Evolutionary conservation across 2,329 filamentous ascomycete genomes (phyloP).

Genomic region (Fusarium sp.): DNA sequence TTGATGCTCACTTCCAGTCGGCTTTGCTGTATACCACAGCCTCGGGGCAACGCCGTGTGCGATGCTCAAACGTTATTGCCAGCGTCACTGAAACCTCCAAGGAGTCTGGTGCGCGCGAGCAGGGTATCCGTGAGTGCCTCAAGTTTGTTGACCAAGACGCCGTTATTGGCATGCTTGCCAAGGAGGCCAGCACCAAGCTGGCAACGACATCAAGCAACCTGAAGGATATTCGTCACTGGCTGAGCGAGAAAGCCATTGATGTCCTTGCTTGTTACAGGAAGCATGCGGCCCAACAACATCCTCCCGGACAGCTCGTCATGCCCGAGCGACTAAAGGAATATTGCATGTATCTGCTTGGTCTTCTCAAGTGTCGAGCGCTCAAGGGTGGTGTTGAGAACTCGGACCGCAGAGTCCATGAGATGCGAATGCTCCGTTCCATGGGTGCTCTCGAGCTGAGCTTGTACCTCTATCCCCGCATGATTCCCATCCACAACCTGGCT

Average conservation of each 20-base stretch:
- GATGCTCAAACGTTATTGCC: slow-evolving; percentile 93
- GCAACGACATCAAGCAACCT: slow-evolving; percentile 72
- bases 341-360: slow-evolving; percentile 91
- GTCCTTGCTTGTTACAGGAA: slow-evolving; percentile 92
- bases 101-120: slow-evolving; percentile 51
- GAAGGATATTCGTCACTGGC: slow-evolving; percentile 82
- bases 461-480: slow-evolving; percentile 94
- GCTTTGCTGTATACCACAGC: slow-evolving; percentile 94
- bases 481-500: slow-evolving; percentile 88
- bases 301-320: slow-evolving; percentile 91
- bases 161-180: slow-evolving; percentile 86
- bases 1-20: slow-evolving; percentile 97
- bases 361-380: slow-evolving; percentile 91
- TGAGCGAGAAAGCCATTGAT: slow-evolving; percentile 93
- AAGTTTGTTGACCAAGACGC: slow-evolving; percentile 97
- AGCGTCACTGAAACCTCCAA: slow-evolving; percentile 78
- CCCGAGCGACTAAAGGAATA: slow-evolving; percentile 97
- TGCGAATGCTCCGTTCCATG: slow-evolving; percentile 89
- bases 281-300: slow-evolving; percentile 85
- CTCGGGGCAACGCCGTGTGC: slow-evolving; percentile 85
- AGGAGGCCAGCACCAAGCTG: slow-evolving; percentile 91
- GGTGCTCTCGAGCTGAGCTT: slow-evolving; percentile 85
- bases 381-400: slow-evolving; percentile 92
- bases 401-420: slow-evolving; percentile 89
- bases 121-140: slow-evolving; percentile 80